Evolutionary conservation across 345 rosid species (phyloP), one percentile per base, ranked within the genome.

Genomic region (Nasturtium officinale): DNA sequence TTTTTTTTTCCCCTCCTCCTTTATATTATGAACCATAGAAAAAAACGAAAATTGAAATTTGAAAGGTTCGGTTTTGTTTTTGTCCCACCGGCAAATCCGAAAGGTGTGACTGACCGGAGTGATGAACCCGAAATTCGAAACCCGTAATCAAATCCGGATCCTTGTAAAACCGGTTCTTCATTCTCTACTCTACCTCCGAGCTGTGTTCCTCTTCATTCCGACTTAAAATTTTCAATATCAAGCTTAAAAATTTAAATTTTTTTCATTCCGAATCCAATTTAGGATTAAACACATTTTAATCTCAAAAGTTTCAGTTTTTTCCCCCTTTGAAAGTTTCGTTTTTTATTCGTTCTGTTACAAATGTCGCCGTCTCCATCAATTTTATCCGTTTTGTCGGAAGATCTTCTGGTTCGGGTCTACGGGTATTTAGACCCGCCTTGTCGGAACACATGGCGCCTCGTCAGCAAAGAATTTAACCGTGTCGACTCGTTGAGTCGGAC

Each of bases 151-250:
- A 56, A 55, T 67, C 73, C 73, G 78, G 82, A 75, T 48, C 45
- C 85, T 81, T 33, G 80, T 68, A 45, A 71, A 81, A 61, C 82
- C 84, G 50, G 69, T 67, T 75, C 87, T 82, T 74, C 87, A 85
- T 50, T 85, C 80, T 69, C 83, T 83, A 35, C 88, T 90, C 83
- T 78, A 78, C 76, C 87, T 86, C 77, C 94, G 94, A 59, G 90
- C 87, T 68, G 85, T 88, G 76, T 90, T 90, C 81, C 81, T 92
- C 72, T 90, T 92, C 46, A 92, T 88, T 46, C 96, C 95, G 2
- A 88, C 96, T 82, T 90, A 69, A 86, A 61, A 2, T n/a, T n/a
- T n/a, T n/a, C 12, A 11, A 13, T 11, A 7, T 2, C 12, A 40
- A 61, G 17, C 33, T 65, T 35, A 23, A 13, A 4, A 52, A 25